Evolutionary conservation across 2,329 filamentous ascomycete genomes (phyloP).

Genomic region (Neonectria coccinea): DNA sequence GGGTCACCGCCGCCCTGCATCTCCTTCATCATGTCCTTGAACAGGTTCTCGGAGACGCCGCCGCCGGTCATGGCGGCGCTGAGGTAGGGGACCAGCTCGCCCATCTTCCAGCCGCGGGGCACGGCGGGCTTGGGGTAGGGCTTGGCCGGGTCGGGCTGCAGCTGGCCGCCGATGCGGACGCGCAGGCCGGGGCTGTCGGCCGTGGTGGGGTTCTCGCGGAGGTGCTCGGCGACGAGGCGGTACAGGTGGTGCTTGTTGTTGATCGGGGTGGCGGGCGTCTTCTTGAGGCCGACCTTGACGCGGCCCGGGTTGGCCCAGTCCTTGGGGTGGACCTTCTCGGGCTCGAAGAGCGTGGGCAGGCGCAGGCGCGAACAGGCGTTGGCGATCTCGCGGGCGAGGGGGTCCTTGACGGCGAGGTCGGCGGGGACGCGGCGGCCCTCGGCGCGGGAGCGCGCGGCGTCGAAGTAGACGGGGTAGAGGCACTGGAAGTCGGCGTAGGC

Average conservation of each 20-base stretch:
- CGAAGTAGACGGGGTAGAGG: conserved; percentile 97
- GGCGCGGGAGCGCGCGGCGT: conserved; percentile 77
- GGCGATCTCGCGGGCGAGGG: conserved; percentile 89
- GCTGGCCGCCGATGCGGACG: conserved; percentile 79
- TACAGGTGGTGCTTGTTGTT: conserved; percentile 90
- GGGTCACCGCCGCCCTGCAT: conserved; percentile 71
- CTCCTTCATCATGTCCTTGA: conserved; percentile 97
- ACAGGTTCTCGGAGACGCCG: conserved; percentile 91
- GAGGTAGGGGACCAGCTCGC: conserved; percentile 84
- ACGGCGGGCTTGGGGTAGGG: conserved; percentile 78
- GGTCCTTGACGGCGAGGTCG: conserved; percentile 81
- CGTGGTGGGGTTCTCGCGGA: conserved; percentile 82
- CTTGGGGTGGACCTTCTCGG: conserved; percentile 91
- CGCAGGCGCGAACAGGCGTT: conserved; percentile 82
- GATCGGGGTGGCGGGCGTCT: conserved; percentile 53
- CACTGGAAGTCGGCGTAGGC: conserved; percentile 84
- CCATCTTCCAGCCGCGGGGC: conserved; percentile 92
- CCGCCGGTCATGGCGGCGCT: conserved; percentile 92
- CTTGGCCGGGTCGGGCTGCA: conserved; percentile 70
- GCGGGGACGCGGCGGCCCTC: conserved; percentile 83
- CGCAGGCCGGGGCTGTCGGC: conserved; percentile 75
- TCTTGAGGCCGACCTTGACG: conserved; percentile 78
- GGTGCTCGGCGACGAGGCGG: conserved; percentile 79
- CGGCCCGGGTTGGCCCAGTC: conserved; percentile 98
- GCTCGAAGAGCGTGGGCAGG: conserved; percentile 83